phyloP scores from a whole-genome alignment of 208 protist genomes.

The Trypanosoma conorhini region DNA sequence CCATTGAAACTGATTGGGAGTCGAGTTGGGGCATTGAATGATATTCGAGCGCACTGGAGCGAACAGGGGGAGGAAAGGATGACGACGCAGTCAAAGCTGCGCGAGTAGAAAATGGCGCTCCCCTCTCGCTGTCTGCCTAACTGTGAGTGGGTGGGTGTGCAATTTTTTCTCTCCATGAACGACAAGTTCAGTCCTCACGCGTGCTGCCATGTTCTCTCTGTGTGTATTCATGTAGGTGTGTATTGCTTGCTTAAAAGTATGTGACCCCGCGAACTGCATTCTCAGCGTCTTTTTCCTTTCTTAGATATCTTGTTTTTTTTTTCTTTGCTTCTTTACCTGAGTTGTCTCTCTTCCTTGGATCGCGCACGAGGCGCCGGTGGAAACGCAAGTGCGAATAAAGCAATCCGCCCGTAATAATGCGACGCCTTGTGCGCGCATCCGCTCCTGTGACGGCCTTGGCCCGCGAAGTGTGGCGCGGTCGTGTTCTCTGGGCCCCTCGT shows the following conservation, averaged over 20 bases:
- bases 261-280: neutral
- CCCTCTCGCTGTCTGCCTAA: neutral
- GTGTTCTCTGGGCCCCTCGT: neutral
- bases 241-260: neutral
- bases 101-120: neutral
- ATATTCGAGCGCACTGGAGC: conserved; percentile 49
- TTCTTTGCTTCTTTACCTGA: conserved; percentile 1
- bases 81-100: neutral
- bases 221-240: neutral
- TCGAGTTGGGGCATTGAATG: conserved; percentile 57
- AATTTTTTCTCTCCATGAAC: neutral
- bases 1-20: conserved; percentile 78
- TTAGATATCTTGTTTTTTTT: neutral
- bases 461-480: neutral
- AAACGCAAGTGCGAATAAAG: neutral
- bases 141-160: neutral
- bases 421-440: neutral
- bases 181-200: neutral
- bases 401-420: neutral
- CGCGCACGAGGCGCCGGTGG: neutral
- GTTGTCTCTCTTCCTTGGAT: neutral
- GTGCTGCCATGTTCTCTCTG: neutral
- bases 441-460: neutral
- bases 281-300: neutral
- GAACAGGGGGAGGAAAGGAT: conserved; percentile 42